Percentiles rank a stretch among this genome's conserved stretches.
Evolutionary conservation across 2,329 filamentous ascomycete genomes (phyloP).

Genomic region (Ilyonectria mors-panacis): DNA sequence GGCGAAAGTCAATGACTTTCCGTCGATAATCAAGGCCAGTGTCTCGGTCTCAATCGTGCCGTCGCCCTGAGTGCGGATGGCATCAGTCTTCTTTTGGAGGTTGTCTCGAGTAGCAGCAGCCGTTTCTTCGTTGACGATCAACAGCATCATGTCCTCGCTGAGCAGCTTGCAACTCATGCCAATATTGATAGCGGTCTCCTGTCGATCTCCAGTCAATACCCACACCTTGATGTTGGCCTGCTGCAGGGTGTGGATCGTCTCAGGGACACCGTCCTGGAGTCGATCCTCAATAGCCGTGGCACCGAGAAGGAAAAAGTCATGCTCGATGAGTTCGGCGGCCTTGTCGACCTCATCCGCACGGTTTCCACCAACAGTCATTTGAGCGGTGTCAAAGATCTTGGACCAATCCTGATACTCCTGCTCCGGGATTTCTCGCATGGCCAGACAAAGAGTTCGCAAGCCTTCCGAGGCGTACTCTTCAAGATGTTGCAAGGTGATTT

Average conservation of each 20-base stretch:
- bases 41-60: slow-evolving; percentile 86
- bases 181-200: slow-evolving; percentile 99
- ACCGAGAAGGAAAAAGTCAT: slow-evolving; percentile 90
- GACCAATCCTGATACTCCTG: slow-evolving; percentile 91
- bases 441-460: slow-evolving; percentile 92
- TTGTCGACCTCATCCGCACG: slow-evolving; percentile 97
- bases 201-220: slow-evolving; percentile 97
- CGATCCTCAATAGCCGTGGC: slow-evolving; percentile 98
- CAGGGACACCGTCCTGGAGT: slow-evolving; percentile 95
- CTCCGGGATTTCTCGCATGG: slow-evolving; percentile 93
- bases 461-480: slow-evolving; percentile 99
- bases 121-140: slow-evolving; percentile 95
- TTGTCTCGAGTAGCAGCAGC: slow-evolving; percentile 87
- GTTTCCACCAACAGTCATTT: slow-evolving; percentile 92
- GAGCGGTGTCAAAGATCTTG: slow-evolving; percentile 87
- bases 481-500: slow-evolving; percentile 92
- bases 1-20: slow-evolving; percentile 93
- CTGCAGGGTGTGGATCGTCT: slow-evolving; percentile 97
- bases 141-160: slow-evolving; percentile 97
- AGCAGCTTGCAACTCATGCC: slow-evolving; percentile 99
- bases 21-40: slow-evolving; percentile 93
- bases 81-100: slow-evolving; percentile 92
- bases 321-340: slow-evolving; percentile 94
- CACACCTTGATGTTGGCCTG: slow-evolving; percentile 98
- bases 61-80: slow-evolving; percentile 86